Base-by-base conservation (phyloP, 139 green algal genomes). In the Pycnococcus provasolii region DNA sequence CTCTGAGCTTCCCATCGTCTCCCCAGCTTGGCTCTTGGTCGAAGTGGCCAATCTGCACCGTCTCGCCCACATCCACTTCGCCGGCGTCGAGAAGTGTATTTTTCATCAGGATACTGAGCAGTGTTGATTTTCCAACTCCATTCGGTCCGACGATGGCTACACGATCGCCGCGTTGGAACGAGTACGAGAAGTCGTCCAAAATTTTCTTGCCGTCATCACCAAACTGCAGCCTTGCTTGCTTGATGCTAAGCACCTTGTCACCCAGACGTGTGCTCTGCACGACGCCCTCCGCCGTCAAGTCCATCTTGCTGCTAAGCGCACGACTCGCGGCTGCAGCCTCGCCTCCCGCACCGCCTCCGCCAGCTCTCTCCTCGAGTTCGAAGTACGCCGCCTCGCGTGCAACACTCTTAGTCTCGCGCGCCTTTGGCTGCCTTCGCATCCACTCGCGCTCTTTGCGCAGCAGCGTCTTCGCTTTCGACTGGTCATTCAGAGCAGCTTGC, bases 401-500 rank as follows among this genome's bases (percentile, higher is more conserved):
- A 15, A 50, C 58, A 40, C 60, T 39, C 43, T 72, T 72, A 5
- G 66, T 72, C 45, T 50, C 50, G 9, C 66, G 45, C 13, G 66
- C 66, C 53, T 72, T 64, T 4, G 66, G 66, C 40, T 66, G 57
- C 26, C 66, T 15, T 42, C 66, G 57, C 66, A 72, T 72, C 66
- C 66, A 72, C 66, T 72, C 66, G 2, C 45, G 9, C 42, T 72
- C 66, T 5, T 64, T 72, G n/a, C 53, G n/a, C 2, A 72, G 58
- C 52, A 39, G 53, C 40, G 62, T 72, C 43, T 64, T 72, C 2
- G 66, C 66, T 6, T 26, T 42, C 45, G 47, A 11, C 39, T 43
- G 11, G 26, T 64, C 7, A n/a, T 64, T 37, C 58, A 39, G 52
- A 37, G 58, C 58, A 2, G 57, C 43, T 11, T 8, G 11, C 58